Evolutionary conservation across 306 rosid species (phyloP), one percentile per base, ranked within the genome.

Genomic region (Datisca glomerata): DNA sequence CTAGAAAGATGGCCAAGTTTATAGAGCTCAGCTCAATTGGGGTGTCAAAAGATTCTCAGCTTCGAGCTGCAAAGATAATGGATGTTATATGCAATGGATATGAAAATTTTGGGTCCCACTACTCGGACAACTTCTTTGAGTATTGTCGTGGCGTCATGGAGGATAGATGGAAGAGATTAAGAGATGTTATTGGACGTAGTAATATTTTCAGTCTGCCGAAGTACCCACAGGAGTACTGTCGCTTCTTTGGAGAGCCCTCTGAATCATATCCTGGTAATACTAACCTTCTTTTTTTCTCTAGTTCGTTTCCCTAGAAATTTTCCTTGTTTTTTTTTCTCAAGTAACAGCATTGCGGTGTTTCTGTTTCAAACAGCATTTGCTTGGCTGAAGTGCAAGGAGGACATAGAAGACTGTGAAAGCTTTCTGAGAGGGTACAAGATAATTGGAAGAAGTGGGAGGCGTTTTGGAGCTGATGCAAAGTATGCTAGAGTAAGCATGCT

Each of bases 21-120:
- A 51, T 79, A 6, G 78, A 68, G 37, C 45, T 75, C 53, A 71
- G 64, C 59, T 67, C 94, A 15, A 64, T 82, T 31, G 96, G 96
- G 0, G 93, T 82, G 31, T 69, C 96, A 10, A 82, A 66, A 50
- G 96, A 82, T 52, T 79, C 96, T 2, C 96, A 82, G 47, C 24
- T 32, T 18, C 66, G 94, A 67, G 93, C 51, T 20, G 64, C 93
- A 5, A 82, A 67, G 75, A 67, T 82, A 24, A 63, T 87, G 51
- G 62, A 35, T 31, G 74, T 72, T 57, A 44, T 87, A 5, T 79
- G 85, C 20, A 70, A 87, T 44, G 32, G 65, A 20, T 71, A 74
- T 49, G 46, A 79, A 13, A 69, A 62, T 29, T 40, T 43, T 29
- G 63, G 67, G 45, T 25, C 64, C 9, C 18, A 3, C 4, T 41